Percentiles rank a stretch among this genome's conserved stretches.
Evolutionary conservation across 306 rosid genomes (phyloP).

Genomic region (Luffa aegyptiaca): DNA sequence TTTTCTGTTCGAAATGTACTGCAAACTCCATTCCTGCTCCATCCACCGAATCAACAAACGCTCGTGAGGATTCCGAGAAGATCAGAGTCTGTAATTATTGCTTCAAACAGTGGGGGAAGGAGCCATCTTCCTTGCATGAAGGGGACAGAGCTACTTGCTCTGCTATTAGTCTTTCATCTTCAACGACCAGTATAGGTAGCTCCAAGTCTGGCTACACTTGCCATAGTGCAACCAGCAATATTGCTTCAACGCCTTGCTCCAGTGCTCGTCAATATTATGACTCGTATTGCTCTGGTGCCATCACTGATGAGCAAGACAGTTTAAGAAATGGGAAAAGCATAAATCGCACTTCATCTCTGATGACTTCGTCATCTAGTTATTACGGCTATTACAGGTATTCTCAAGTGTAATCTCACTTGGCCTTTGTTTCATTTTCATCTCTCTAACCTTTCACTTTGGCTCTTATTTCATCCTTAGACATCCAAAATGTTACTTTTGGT

Average conservation of each 20-base stretch:
- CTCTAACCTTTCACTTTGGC: too few relatives aligned
- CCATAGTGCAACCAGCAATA: slow-evolving; percentile 39
- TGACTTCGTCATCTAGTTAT: neutral
- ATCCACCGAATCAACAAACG: slow-evolving; percentile 23
- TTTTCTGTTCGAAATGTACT: slow-evolving; percentile 88
- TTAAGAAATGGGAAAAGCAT: slow-evolving; percentile 25
- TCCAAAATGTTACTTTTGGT: too few relatives aligned
- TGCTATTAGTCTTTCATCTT: slow-evolving; percentile 40
- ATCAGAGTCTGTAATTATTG: slow-evolving; percentile 88
- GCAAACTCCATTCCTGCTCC: slow-evolving; percentile 59
- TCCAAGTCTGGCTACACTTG: slow-evolving; percentile 52
- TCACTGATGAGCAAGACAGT: slow-evolving; percentile 28
- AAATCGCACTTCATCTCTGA: neutral
- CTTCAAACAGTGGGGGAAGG: slow-evolving; percentile 71
- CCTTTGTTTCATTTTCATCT: too few relatives aligned
- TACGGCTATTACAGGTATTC: slow-evolving; percentile 8
- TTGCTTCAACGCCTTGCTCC: slow-evolving; percentile 52
- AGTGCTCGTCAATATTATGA: slow-evolving; percentile 36
- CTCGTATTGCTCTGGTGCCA: slow-evolving; percentile 34
- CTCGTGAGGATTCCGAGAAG: slow-evolving; percentile 56
- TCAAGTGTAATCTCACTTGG: neutral
- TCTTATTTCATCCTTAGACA: too few relatives aligned
- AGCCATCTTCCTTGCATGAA: slow-evolving; percentile 28
- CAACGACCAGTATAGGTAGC: slow-evolving; percentile 55
- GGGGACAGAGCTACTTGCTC: slow-evolving; percentile 33